Base-by-base conservation (phyloP, 129 eudicot genomes). In the Apium graveolens region DNA sequence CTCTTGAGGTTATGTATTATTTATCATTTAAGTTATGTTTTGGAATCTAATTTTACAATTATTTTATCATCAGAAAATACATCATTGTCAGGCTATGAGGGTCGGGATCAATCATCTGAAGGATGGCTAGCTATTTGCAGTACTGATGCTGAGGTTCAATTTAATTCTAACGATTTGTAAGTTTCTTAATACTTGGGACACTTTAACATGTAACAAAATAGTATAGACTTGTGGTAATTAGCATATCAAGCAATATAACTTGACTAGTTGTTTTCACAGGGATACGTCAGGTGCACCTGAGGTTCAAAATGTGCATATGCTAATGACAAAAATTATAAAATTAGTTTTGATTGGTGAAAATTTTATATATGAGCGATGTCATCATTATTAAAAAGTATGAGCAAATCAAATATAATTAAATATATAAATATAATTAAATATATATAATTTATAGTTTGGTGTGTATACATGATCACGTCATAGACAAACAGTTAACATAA, bases 121-220 rank as follows among this genome's bases (percentile, higher is more conserved):
- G 90, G 82, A 12, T 94, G 98, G 98, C 88, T 91, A 62, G 91
- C 92, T 45, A 86, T 90, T 74, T 94, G 98, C 90, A 76, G 91
- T 7, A 86, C 85, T 76, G 97, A 94, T 75, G 26, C 92, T 3
- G 97, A 90, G 53, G 78, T 82, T 90, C 86, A 81, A 43, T 73
- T 83, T 75, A 83, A 76, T 84, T 46, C 79, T 68, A 88, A 84
- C 75, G 93, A 89, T 75, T 45, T 72, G 98, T 94, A 89, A 51
- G 97, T 79, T 82, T 83, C 42, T 60, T 80, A 69, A 53, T 42
- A 63, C 70, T 72, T 76, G 55, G 38, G 31, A 70, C 65, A 32
- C 38, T 74, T 44, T 11, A 44, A 13, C n/a, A 6, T 74, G 49
- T 24, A 66, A 5, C 48, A 17, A 39, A 34, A 26, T 72, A 66